phyloP scores from a whole-genome alignment of 306 rosid genomes.

The Prosopis cineraria region DNA sequence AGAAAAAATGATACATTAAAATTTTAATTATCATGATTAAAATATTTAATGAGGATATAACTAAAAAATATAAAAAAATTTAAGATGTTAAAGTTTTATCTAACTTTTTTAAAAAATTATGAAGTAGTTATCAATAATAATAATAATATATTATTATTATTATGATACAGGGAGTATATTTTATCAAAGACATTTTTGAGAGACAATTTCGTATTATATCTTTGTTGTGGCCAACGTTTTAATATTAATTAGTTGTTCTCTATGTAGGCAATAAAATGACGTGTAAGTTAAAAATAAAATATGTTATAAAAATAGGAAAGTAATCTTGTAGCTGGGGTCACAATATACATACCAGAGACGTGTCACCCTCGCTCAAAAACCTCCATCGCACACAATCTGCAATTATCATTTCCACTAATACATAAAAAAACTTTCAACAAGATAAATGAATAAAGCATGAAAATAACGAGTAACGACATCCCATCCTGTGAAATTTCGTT shows the following conservation, averaged over 20 bases:
- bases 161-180: no score
- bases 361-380: constrained; percentile 61
- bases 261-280: no score
- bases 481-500: background rate
- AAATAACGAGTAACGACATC: background rate
- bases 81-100: no score
- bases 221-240: background rate
- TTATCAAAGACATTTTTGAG: background rate
- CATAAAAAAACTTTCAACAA: background rate
- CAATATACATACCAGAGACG: constrained; percentile 59
- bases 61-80: no score
- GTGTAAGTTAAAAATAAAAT: no score
- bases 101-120: no score
- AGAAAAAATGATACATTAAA: no score
- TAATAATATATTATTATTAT: no score
- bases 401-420: constrained; percentile 27
- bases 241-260: background rate
- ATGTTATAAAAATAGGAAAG: background rate
- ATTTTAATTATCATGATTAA: no score
- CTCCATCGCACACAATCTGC: constrained; percentile 84
- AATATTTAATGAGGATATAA: no score
- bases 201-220: background rate
- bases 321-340: constrained; percentile 30
- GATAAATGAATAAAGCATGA: background rate
- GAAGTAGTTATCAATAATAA: no score